Evolutionary conservation across 2,329 filamentous ascomycete genomes (phyloP), one percentile per base, ranked within the genome.

Genomic region (Xylaria sp.): DNA sequence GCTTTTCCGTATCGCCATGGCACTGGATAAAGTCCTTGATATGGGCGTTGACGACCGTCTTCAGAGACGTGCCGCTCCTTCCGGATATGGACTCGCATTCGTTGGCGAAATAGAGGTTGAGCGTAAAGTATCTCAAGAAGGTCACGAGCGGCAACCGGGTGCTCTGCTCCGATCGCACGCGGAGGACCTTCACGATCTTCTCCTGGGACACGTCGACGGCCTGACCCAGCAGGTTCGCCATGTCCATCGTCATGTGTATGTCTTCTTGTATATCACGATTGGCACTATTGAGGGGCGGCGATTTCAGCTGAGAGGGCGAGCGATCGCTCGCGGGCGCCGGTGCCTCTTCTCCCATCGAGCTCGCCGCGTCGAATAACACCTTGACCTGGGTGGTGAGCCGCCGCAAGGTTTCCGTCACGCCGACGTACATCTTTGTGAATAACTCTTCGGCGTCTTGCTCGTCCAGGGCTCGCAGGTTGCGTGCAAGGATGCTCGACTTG

Each of bases 281-380:
- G 0, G 87, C 86, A 66, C 87, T 89, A 48, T 84, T 81, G 2
- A 87, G 79, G 11, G 77, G 75, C 0, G 87, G 87, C 3, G 87
- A 88, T 71, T 82, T 82, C 10, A 85, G 66, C 1, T 82, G 71
- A 53, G 74, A 81, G 1, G 85, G 85, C 7, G 86, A 87, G 66
- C 81, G 83, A 66, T 6, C 81, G 83, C 0, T 77, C 74, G 1
- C 73, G 80, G 71, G 67, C 73, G 66, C 76, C 75, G 76, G 76
- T 26, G 72, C 77, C 40, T 85, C 82, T 42, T 85, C 82, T 15
- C 87, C 84, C 60, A 92, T 85, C 13, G 89, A 90, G 78, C 94
- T 97, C 0, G 94, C 96, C 23, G 97, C 92, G 79, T 99, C 96
- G 10, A 99, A 85, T n/a, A 99, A 82, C 10, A 98, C 90, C 79